phyloP scores from a whole-genome alignment of 2,329 filamentous ascomycete genomes.

The Diaporthe australafricana region DNA sequence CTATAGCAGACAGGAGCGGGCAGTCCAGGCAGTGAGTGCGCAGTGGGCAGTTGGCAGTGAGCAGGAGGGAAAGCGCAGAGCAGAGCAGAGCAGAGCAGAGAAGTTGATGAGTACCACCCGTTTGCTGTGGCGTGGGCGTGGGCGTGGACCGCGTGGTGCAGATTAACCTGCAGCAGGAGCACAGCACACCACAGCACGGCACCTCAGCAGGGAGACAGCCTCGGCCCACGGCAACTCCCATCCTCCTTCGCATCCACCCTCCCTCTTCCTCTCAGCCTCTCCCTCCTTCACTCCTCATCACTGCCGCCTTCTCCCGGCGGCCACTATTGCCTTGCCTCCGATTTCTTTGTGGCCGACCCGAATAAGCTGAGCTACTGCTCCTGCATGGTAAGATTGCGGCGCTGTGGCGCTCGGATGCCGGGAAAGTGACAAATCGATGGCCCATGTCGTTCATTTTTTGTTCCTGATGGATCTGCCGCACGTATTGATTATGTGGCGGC shows the following conservation, averaged over 20 bases:
- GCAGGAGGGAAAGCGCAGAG: not conserved
- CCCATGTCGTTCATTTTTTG: not conserved
- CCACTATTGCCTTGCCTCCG: too few species aligned
- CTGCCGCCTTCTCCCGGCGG: not conserved
- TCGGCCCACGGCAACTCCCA: slow-evolving; percentile 7
- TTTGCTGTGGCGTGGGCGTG: not conserved
- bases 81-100: not conserved
- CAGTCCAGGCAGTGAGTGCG: too few species aligned
- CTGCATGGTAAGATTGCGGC: not conserved
- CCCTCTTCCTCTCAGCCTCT: not conserved
- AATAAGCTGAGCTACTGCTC: not conserved
- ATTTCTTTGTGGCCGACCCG: not conserved
- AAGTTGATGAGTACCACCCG: too few species aligned
- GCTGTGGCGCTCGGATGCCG: not conserved
- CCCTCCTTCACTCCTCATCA: not conserved
- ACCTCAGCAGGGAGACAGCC: not conserved
- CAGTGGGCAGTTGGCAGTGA: too few species aligned
- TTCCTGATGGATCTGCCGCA: not conserved
- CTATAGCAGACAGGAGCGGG: not conserved
- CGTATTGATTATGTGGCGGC: not conserved
- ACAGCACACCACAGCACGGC: not conserved
- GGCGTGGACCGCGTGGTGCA: not conserved
- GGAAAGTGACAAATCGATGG: not conserved
- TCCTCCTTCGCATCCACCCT: not conserved
- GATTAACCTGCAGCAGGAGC: not conserved